A percentile compares a stretch with the other conserved stretches of the same genome.
phyloP scores from a whole-genome alignment of 2,329 filamentous ascomycete species.

The Gliomastix tumulicola region DNA sequence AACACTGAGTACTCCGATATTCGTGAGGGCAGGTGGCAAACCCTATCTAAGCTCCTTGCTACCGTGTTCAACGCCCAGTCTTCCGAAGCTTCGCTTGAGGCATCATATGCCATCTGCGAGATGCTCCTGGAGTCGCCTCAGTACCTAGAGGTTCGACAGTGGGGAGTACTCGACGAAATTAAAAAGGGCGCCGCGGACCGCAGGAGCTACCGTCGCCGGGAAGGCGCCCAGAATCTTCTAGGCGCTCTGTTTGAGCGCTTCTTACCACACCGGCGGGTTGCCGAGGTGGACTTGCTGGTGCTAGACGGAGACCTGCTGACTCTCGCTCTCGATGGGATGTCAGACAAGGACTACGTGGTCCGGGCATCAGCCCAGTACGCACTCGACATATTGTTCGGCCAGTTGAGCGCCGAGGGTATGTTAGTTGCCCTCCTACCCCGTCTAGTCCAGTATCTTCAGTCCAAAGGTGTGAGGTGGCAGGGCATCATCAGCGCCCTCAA shows the following conservation, averaged over 20 bases:
- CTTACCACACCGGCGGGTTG: slow-evolving; percentile 66
- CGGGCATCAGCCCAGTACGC: slow-evolving; percentile 92
- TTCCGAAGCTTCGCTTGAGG: slow-evolving; percentile 62
- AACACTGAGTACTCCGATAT: no score
- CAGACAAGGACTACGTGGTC: slow-evolving; percentile 85
- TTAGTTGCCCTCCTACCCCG: slow-evolving; percentile 75
- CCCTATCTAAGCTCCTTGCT: slow-evolving; percentile 57
- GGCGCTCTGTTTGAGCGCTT: slow-evolving; percentile 91
- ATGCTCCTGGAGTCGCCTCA: slow-evolving; percentile 47
- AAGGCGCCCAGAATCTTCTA: slow-evolving; percentile 91
- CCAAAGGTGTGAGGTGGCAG: slow-evolving; percentile 93
- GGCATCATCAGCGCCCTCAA: slow-evolving; percentile 82
- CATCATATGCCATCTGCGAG: slow-evolving; percentile 54
- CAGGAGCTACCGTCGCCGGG: slow-evolving; percentile 78
- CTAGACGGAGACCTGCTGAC: slow-evolving; percentile 69
- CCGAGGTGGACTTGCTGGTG: slow-evolving; percentile 75
- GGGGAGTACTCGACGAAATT: slow-evolving; percentile 47
- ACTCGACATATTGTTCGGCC: slow-evolving; percentile 77
- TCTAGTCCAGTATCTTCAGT: slow-evolving; percentile 68
- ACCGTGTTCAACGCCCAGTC: slow-evolving; percentile 63
- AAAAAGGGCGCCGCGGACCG: slow-evolving; percentile 82
- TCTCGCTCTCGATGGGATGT: slow-evolving; percentile 72
- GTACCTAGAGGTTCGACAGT: slow-evolving; percentile 42
- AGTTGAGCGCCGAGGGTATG: slow-evolving; percentile 74
- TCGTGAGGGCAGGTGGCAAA: no score